Percentiles rank a stretch among this genome's conserved stretches.
Evolutionary conservation across 768 basidiomycete species (phyloP).

Genomic region (Russula sp.): DNA sequence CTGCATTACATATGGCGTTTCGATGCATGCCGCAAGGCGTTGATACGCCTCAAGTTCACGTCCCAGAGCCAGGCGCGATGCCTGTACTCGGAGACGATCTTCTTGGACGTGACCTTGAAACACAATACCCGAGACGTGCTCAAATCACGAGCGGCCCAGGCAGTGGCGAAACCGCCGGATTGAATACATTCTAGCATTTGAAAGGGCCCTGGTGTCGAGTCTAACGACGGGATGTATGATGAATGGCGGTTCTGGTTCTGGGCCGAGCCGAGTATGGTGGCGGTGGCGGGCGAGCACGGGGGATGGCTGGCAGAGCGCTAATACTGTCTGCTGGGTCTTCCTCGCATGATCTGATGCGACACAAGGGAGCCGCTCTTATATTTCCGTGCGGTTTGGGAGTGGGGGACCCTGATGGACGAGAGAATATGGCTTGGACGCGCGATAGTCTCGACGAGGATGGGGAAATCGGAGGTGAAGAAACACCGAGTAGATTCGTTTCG

Average conservation of each 20-base stretch:
- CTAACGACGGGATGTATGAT: conserved; percentile 18
- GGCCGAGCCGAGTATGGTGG: conserved; percentile 25
- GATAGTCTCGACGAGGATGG: conserved; percentile 10
- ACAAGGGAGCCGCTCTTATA: conserved; percentile 1
- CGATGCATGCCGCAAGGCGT: conserved; percentile 27
- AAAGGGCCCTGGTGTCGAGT: conserved; percentile 28
- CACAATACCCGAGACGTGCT: conserved; percentile 28
- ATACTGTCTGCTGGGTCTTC: conserved; percentile 17
- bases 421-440: conserved; percentile 5
- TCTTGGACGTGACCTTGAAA: conserved; percentile 25
- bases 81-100: conserved; percentile 21
- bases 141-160: conserved; percentile 28
- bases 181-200: conserved; percentile 28
- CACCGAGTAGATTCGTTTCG: neutral
- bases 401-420: neutral
- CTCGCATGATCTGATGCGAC: conserved; percentile 21
- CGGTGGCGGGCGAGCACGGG: conserved; percentile 16
- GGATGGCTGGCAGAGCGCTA: conserved; percentile 16
- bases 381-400: conserved; percentile 15
- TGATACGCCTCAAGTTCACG: conserved; percentile 31
- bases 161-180: conserved; percentile 24
- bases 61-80: conserved; percentile 24
- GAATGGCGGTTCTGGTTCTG: conserved; percentile 28
- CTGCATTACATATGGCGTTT: conserved; percentile 30
- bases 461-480: conserved; percentile 2